Evolutionary conservation across 2,329 filamentous ascomycete genomes (phyloP).

Genomic region (Cladophialophora carrionii): DNA sequence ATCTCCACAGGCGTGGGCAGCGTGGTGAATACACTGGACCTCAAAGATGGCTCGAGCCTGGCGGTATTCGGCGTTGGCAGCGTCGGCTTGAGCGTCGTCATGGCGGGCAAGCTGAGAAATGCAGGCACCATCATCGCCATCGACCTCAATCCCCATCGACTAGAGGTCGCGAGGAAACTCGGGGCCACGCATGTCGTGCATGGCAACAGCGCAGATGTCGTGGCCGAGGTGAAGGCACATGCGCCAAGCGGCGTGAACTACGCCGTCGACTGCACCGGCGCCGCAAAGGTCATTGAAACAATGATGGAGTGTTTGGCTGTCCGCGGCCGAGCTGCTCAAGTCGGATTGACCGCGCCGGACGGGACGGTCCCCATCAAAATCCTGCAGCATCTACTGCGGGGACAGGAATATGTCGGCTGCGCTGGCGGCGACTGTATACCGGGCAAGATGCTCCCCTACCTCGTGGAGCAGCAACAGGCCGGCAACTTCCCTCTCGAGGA

Average conservation of each 20-base stretch:
- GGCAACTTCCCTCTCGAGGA: conserved; percentile 52
- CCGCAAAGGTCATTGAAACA: conserved; percentile 25
- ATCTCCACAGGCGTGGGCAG: conserved; percentile 42
- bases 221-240: conserved; percentile 47
- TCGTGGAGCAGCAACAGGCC: conserved; percentile 53
- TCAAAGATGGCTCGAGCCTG: conserved; percentile 32
- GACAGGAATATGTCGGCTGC: conserved; percentile 37
- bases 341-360: conserved; percentile 32
- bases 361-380: conserved; percentile 29
- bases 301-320: conserved; percentile 36
- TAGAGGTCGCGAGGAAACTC: conserved; percentile 52
- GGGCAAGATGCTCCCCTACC: conserved; percentile 48
- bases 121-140: conserved; percentile 44
- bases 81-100: conserved; percentile 41
- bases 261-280: conserved; percentile 38
- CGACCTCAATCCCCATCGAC: conserved; percentile 44
- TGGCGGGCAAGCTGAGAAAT: conserved; percentile 38
- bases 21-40: conserved; percentile 38
- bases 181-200: conserved; percentile 55
- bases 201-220: conserved; percentile 43
- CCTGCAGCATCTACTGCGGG: conserved; percentile 34
- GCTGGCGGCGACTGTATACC: conserved; percentile 36
- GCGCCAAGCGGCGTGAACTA: conserved; percentile 41
- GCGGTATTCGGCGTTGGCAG: conserved; percentile 41
- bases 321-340: conserved; percentile 33